Conservation (phyloP, 1,139 yeast genomes). For the Ogataea hybrid region DNA sequence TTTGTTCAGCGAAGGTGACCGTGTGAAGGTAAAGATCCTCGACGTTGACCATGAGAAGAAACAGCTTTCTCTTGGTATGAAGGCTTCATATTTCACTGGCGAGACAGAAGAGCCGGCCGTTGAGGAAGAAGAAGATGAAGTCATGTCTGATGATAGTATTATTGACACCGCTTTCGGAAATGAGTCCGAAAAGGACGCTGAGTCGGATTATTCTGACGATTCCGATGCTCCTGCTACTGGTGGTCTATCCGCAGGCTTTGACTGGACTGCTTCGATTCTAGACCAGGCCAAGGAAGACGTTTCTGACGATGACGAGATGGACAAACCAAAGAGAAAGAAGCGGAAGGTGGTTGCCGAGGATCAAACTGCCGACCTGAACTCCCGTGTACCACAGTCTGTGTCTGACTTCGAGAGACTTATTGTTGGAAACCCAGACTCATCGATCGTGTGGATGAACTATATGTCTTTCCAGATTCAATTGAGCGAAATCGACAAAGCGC, state of each 20-base stretch:
- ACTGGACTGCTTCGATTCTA: conserved; percentile 89
- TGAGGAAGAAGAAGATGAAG: conserved; percentile 32
- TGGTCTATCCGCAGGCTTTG: conserved; percentile 86
- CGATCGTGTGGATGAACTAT: conserved; percentile 95
- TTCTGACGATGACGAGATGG: conserved; percentile 47
- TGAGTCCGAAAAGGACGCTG: conserved; percentile 20
- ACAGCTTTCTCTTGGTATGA: conserved; percentile 85
- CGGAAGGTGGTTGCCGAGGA: conserved; percentile 58
- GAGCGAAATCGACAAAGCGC: conserved; percentile 90
- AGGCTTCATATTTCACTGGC: conserved; percentile 78
- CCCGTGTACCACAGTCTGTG: conserved; percentile 88
- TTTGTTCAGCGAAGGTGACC: conserved; percentile 83
- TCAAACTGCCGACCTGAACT: conserved; percentile 76
- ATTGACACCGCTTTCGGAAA: conserved; percentile 31
- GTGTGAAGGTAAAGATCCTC: conserved; percentile 80
- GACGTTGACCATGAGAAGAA: conserved; percentile 61
- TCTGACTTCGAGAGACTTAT: conserved; percentile 88
- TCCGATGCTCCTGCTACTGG: conserved; percentile 30
- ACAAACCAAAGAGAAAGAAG: conserved; percentile 46
- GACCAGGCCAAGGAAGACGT: conserved; percentile 69
- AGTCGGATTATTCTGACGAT: conserved; percentile 19
- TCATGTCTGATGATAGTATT: conserved; percentile 20
- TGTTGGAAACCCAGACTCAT: conserved; percentile 90
- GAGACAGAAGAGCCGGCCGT: conserved; percentile 32
- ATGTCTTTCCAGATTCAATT: conserved; percentile 97